A percentile compares a stretch with the other conserved stretches of the same genome.
phyloP scores from a whole-genome alignment of 345 rosid genomes.

The Noccaea bulbosa region DNA sequence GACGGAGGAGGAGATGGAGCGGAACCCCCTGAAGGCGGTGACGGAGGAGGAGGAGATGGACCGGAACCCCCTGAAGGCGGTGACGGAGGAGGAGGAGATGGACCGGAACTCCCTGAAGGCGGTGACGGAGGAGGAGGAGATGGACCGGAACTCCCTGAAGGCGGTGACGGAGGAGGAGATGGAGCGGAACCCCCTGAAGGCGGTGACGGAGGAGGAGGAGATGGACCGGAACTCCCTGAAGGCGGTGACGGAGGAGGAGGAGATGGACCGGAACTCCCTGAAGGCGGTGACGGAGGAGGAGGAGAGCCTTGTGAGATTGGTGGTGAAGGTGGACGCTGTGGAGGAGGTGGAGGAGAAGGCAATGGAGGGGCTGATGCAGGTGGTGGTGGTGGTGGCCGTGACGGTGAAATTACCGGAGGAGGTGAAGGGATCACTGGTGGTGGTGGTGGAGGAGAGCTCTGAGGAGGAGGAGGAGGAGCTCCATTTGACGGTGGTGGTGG shows the following conservation, averaged over 20 bases:
- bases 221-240: slow-evolving; percentile 27
- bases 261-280: slow-evolving; percentile 30
- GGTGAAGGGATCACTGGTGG: slow-evolving; percentile 32
- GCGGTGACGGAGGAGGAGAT: slow-evolving; percentile 30
- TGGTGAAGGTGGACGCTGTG: slow-evolving; percentile 29
- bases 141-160: slow-evolving; percentile 27
- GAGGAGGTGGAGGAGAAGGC: slow-evolving; percentile 38
- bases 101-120: slow-evolving; percentile 28
- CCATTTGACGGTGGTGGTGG: slow-evolving; percentile 29
- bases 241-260: slow-evolving; percentile 29
- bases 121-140: slow-evolving; percentile 37
- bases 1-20: slow-evolving; percentile 35
- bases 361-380: slow-evolving; percentile 26
- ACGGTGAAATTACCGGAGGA: slow-evolving; percentile 39
- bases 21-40: slow-evolving; percentile 35
- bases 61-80: slow-evolving; percentile 24
- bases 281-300: slow-evolving; percentile 27
- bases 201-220: slow-evolving; percentile 37
- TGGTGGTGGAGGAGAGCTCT: slow-evolving; percentile 35
- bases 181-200: slow-evolving; percentile 34
- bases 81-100: slow-evolving; percentile 29
- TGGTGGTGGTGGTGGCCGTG: slow-evolving; percentile 41
- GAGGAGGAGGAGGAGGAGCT: slow-evolving; percentile 37
- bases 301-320: slow-evolving; percentile 38
- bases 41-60: slow-evolving; percentile 37